Base-by-base conservation (phyloP, 805 yeast species). In the Dipodascus albidus region DNA sequence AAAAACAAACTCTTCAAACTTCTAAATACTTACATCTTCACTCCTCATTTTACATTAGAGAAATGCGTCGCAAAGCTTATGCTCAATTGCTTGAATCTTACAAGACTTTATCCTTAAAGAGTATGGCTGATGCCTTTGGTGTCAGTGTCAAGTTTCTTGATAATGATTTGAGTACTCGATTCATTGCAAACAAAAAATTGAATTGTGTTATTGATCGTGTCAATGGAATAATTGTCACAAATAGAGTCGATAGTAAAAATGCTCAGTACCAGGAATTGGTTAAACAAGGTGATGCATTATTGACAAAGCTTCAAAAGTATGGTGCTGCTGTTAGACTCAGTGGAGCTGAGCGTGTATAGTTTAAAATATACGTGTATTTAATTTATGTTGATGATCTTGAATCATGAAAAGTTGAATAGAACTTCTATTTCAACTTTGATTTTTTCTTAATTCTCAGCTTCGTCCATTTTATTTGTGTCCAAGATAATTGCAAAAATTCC, bases 161-260 rank as follows among this genome's bases (percentile, higher is more conserved):
- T 57, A 58, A 68, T 52, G 99, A 93, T 67, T 74, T 93, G 60
- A 81, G 96, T 63, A 38, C 44, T 19, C 85, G 83, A 65, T 88
- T 91, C 66, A 88, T 93, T 62, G 96, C 97, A 41, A 90, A 83
- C 69, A 89, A 90, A 67, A 88, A 88, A 70, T 77, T 93, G 66
- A 91, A 90, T 71, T 93, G 99, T 72, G 90, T 93, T 51, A 88
- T 93, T 64, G 99, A 93, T 68, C 81, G 87, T 65, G 98, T 93
- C 51, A 87, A 89, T 68, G 98, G 74, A 23, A 87, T 93, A 57
- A 87, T 93, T 58, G 95, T 87, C 67, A 93, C 99, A 17, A 93
- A 89, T 70, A 79, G 98, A 60, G 96, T 97, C 1, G 99, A 93
- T 68, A 89, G 85, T 72, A 93, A 93, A 71, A 91, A 93, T 66